A percentile compares a stretch with the other conserved stretches of the same genome.
Conservation (phyloP, 768 basidiomycete genomes). For the Rhodotorula kratochvilovae region DNA sequence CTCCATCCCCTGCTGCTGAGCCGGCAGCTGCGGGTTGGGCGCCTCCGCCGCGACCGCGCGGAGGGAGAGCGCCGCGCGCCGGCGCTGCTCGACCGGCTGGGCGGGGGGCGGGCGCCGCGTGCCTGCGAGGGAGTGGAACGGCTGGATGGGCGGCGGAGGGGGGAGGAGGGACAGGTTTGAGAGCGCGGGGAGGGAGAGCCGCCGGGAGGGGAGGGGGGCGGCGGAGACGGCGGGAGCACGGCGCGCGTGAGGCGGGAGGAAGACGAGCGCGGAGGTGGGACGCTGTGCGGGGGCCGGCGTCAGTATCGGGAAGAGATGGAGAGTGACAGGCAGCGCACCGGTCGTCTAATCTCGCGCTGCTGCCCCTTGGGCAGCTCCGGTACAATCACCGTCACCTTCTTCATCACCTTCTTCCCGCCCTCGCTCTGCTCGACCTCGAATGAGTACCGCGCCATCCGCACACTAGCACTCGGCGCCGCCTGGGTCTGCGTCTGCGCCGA, state of each 20-base stretch:
- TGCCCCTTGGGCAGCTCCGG: neutral
- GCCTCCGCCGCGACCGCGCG: too few relatives aligned
- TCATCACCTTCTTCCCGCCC: conserved; percentile 1
- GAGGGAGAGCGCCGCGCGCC: too few relatives aligned
- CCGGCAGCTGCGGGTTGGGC: too few relatives aligned
- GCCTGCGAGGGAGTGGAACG: neutral
- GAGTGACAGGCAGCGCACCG: neutral
- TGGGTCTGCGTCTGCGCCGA: neutral
- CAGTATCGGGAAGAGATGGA: neutral
- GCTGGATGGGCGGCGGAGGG: neutral
- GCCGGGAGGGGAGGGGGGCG: neutral
- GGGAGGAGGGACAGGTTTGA: neutral
- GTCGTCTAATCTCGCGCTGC: neutral
- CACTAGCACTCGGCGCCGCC: neutral
- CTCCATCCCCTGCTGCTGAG: neutral
- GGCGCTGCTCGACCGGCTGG: neutral
- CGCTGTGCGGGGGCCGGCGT: neutral
- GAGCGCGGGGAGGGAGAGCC: neutral
- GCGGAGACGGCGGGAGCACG: neutral
- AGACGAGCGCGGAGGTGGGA: neutral
- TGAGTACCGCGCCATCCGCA: neutral
- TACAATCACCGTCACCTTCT: conserved; percentile 15
- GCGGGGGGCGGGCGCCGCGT: too few relatives aligned
- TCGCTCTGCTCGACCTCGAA: conserved; percentile 5
- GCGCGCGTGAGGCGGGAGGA: neutral